Conservation (phyloP, 2,329 filamentous ascomycete species). For the Incumbomyces lentus region DNA sequence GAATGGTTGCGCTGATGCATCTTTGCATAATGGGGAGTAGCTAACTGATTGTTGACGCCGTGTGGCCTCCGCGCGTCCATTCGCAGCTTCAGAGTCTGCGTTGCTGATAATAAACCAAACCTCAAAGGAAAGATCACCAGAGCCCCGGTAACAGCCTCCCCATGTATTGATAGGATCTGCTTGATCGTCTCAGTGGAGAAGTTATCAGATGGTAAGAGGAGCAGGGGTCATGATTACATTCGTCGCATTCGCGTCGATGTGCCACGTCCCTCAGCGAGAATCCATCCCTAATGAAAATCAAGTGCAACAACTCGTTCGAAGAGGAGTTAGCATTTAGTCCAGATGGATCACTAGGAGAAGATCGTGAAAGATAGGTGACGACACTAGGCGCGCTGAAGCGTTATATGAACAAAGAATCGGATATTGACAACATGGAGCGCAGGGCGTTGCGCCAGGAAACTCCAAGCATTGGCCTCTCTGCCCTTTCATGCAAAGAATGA, state of each 20-base stretch:
- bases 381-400: conserved; percentile 53
- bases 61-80: conserved; percentile 7
- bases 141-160: conserved; percentile 64
- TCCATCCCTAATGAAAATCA: too few species aligned
- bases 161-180: conserved; percentile 56
- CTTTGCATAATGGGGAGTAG: conserved; percentile 5
- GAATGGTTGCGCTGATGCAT: conserved; percentile 5
- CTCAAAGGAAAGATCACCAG: conserved; percentile 58
- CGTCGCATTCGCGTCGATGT: too few species aligned
- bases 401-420: conserved; percentile 61
- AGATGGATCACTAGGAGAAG: conserved; percentile 47
- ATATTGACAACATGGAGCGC: conserved; percentile 60
- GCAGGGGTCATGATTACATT: conserved; percentile 43
- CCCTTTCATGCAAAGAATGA: conserved; percentile 22
- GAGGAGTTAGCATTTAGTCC: conserved; percentile 49
- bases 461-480: conserved; percentile 28
- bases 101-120: conserved; percentile 21
- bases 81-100: conserved; percentile 5
- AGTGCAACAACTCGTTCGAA: conserved; percentile 32
- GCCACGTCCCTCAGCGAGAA: too few species aligned
- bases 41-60: background rate
- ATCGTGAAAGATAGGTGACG: conserved; percentile 59
- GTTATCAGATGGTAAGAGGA: conserved; percentile 54
- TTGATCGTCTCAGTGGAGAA: conserved; percentile 46
- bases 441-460: conserved; percentile 42